These are phyloP conservation scores for Hypoxylon sp. DNA, from an alignment of 2,329 filamentous ascomycete species.

Conservation along the genomic window DNA sequence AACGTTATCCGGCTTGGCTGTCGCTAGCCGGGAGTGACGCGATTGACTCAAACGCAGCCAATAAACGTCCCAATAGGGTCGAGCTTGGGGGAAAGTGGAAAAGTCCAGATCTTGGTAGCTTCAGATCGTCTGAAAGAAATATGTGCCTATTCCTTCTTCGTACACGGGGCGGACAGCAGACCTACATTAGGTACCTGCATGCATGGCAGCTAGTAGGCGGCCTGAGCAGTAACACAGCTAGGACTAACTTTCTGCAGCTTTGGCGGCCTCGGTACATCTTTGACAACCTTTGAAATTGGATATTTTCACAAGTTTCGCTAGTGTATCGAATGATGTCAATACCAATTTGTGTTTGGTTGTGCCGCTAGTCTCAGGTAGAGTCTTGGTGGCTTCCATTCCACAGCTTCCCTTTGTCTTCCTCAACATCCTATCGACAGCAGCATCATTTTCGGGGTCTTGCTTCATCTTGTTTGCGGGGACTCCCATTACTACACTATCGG, in stretches of 20 bases:
- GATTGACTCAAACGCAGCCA: slow-evolving; percentile 22
- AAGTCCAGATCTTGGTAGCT: slow-evolving; percentile 10
- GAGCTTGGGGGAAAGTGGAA: slow-evolving; percentile 19
- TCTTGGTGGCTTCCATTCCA: slow-evolving; percentile 22
- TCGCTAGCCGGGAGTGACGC: slow-evolving; percentile 28
- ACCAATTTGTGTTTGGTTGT: slow-evolving; percentile 15
- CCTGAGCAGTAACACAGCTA: not conserved
- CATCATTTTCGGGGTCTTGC: not conserved
- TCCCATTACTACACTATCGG: not conserved
- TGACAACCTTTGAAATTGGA: slow-evolving; percentile 15
- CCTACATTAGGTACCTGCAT: too few relatives aligned
- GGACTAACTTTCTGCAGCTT: not conserved
- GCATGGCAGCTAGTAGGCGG: too few relatives aligned
- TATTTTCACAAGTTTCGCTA: slow-evolving; percentile 27
- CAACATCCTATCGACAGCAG: not conserved
- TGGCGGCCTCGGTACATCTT: too few relatives aligned
- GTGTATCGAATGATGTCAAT: slow-evolving; percentile 32
- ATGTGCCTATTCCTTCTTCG: too few relatives aligned
- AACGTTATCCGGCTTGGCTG: slow-evolving; percentile 2
- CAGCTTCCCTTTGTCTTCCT: slow-evolving; percentile 17
- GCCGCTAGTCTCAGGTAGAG: not conserved
- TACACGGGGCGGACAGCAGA: too few relatives aligned
- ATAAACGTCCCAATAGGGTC: not conserved
- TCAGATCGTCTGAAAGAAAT: too few relatives aligned
- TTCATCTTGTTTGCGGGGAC: not conserved